Evolutionary conservation across 306 rosid genomes (phyloP).

Genomic region (Begonia peltatifolia): DNA sequence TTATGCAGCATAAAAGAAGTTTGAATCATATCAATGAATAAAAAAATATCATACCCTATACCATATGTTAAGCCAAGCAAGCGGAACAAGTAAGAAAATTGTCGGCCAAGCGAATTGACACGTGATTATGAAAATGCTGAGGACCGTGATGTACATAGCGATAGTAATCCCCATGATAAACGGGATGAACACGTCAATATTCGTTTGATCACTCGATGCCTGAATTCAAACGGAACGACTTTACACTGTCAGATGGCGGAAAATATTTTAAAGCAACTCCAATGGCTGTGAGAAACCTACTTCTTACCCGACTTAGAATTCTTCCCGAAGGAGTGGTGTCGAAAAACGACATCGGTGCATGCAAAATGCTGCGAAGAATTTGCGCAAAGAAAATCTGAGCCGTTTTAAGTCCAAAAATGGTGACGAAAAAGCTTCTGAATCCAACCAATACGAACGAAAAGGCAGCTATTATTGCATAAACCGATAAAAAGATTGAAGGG

Average conservation of each 20-base stretch:
- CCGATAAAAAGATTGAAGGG: conserved; percentile 40
- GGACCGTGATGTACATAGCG: conserved; percentile 59
- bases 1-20: too few species aligned
- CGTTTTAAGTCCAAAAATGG: conserved; percentile 58
- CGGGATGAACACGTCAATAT: conserved; percentile 64
- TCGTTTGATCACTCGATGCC: conserved; percentile 96
- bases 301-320: conserved; percentile 80
- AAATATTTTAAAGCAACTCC: too few species aligned
- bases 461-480: conserved; percentile 36
- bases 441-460: conserved; percentile 30
- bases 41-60: conserved; percentile 56
- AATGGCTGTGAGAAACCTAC: background rate
- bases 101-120: conserved; percentile 98
- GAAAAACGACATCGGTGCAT: conserved; percentile 95
- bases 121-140: conserved; percentile 47
- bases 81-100: conserved; percentile 67
- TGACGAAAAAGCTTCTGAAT: conserved; percentile 30
- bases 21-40: background rate
- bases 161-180: conserved; percentile 35
- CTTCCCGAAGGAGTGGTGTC: conserved; percentile 98
- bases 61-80: conserved; percentile 80
- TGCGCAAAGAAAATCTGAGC: conserved; percentile 60
- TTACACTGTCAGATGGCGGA: too few species aligned
- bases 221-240: conserved; percentile 8
- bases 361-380: conserved; percentile 67